Evolutionary conservation across 441 rosid species (phyloP), one percentile per base, ranked within the genome.

Genomic region (Brassica hybrid): DNA sequence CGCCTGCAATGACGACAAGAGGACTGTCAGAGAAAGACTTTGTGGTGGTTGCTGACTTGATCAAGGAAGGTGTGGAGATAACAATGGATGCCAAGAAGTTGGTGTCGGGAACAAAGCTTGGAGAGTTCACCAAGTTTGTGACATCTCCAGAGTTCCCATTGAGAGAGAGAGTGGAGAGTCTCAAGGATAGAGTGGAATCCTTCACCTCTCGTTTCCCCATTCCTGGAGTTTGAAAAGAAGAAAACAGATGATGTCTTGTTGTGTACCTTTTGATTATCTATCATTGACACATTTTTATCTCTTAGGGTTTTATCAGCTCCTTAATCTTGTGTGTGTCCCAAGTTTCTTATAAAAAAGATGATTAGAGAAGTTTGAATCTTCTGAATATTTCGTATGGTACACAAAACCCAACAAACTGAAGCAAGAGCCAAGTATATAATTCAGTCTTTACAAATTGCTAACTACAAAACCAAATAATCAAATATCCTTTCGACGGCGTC

Each of bases 1-100:
- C 97, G 1, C 97, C 97, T 12, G 99, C 99, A 1, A 94, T 92
- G 97, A 92, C 99, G 5, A 92, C 97, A 23, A 87, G 97, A 79
- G 94, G 97, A 67, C 86, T 94, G 23, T 80, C 86, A 0, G 96
- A 87, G 84, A 84, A 83, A 75, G 96, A 94, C 74, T 92, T 94
- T 76, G 62, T 74, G 65, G 90, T 88, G 41, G 80, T 84, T 0
- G 97, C 97, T 0, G 88, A 91, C 54, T 90, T 90, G 19, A 90
- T 92, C 61, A 89, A 94, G 2, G 96, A 92, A 80, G 97, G 98
- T 6, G 89, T 94, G 57, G 89, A 85, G 80, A 83, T 91, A 74
- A 78, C 92, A 3, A 78, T 85, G 0, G 93, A 94, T 69, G 93
- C 96, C 3, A 91, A 92, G 81, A 76, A 76, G 68, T 8, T 71